phyloP scores from a whole-genome alignment of 768 basidiomycete species.

The Amanita thiersii region DNA sequence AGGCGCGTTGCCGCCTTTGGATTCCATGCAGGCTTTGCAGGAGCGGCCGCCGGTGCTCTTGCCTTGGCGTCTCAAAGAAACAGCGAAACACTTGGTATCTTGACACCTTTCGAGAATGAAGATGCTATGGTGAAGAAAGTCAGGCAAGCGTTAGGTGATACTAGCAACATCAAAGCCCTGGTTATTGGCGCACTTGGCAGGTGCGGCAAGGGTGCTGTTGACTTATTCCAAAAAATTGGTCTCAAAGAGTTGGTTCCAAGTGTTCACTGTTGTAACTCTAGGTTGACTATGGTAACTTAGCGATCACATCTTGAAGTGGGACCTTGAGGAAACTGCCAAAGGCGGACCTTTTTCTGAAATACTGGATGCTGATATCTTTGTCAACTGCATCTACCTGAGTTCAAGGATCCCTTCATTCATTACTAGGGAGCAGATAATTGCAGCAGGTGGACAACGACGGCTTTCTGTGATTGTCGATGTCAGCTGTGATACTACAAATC shows the following conservation, averaged over 20 bases:
- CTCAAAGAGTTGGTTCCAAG: constrained; percentile 62
- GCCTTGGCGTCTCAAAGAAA: constrained; percentile 63
- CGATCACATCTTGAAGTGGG: constrained; percentile 95
- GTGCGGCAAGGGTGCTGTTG: constrained; percentile 92
- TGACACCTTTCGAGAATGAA: constrained; percentile 84
- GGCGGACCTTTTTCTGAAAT: constrained; percentile 96
- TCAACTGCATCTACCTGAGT: constrained; percentile 99
- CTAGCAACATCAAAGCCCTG: constrained; percentile 73
- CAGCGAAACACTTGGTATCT: constrained; percentile 50
- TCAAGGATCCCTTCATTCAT: constrained; percentile 80
- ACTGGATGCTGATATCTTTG: constrained; percentile 92
- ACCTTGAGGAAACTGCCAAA: constrained; percentile 92
- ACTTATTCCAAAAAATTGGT: constrained; percentile 94
- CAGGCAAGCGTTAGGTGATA: constrained; percentile 53
- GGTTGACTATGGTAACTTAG: constrained; percentile 30
- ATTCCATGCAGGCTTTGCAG: constrained; percentile 98
- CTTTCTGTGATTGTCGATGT: constrained; percentile 90
- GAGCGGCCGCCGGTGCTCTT: constrained; percentile 86
- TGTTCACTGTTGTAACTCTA: constrained; percentile 2
- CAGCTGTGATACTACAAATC: constrained; percentile 98
- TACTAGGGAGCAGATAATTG: constrained; percentile 57
- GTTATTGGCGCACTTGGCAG: constrained; percentile 95
- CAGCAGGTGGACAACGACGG: constrained; percentile 58
- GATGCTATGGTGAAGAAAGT: constrained; percentile 73
- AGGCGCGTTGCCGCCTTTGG: constrained; percentile 97